Conservation (phyloP, 2,329 filamentous ascomycete genomes). For the Neonectria ditissima region DNA sequence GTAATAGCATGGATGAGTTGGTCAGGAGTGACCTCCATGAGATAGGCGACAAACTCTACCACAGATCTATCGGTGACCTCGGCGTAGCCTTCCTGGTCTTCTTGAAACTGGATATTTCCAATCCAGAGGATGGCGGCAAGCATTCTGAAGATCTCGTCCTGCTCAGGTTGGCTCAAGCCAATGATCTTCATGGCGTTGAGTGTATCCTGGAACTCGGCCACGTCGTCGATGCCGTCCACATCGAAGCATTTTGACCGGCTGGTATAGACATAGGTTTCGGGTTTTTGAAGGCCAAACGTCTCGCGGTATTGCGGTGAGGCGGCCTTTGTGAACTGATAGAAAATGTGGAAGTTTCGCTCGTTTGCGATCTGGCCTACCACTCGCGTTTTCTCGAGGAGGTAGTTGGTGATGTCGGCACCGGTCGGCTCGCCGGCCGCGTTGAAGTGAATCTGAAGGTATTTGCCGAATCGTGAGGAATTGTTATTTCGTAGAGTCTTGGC, state of each 20-base stretch:
- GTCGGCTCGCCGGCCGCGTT: constrained; percentile 91
- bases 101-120: constrained; percentile 90
- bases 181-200: constrained; percentile 95
- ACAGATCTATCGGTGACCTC: constrained; percentile 89
- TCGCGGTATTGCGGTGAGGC: constrained; percentile 88
- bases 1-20: constrained; percentile 90
- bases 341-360: constrained; percentile 99
- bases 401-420: constrained; percentile 98
- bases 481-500: constrained; percentile 98
- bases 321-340: constrained; percentile 98
- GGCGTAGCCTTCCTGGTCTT: constrained; percentile 91
- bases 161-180: constrained; percentile 86
- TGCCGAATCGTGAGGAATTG: constrained; percentile 98
- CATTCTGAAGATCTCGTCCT: constrained; percentile 97
- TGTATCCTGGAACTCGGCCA: constrained; percentile 89
- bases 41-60: constrained; percentile 92
- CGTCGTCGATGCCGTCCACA: constrained; percentile 93
- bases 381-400: constrained; percentile 93
- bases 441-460: constrained; percentile 98
- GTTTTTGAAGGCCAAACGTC: constrained; percentile 89
- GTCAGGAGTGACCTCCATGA: constrained; percentile 86
- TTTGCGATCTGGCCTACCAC: constrained; percentile 95
- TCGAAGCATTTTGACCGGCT: constrained; percentile 95
- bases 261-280: constrained; percentile 93
- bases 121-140: constrained; percentile 92